A percentile compares a stretch with the other conserved stretches of the same genome.
Conservation (phyloP, 176 grass and related monocot genomes). For the Avena sativa region DNA sequence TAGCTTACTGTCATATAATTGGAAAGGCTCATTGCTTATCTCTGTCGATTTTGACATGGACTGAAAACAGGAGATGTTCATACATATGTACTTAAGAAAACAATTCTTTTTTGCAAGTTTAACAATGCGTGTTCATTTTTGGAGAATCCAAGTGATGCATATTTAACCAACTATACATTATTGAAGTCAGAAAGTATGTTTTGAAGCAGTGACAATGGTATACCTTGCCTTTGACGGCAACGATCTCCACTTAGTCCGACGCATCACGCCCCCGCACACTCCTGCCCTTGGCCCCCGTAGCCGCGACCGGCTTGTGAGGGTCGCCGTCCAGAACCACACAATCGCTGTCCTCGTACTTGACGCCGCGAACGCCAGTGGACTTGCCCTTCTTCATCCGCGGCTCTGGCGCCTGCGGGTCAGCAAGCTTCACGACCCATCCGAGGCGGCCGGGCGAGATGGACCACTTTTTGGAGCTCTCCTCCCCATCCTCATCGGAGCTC, state of each 20-base stretch:
- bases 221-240: constrained; percentile 83
- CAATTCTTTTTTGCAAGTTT: too few relatives aligned
- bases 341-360: background rate
- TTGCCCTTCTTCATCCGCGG: background rate
- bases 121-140: too few relatives aligned
- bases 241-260: constrained; percentile 41
- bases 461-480: background rate
- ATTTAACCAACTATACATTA: too few relatives aligned
- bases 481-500: background rate
- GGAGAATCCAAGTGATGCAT: too few relatives aligned
- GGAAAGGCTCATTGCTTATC: too few relatives aligned
- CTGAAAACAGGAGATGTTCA: too few relatives aligned
- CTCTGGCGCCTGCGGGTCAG: background rate
- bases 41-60: too few relatives aligned
- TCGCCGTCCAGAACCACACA: background rate
- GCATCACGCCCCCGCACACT: background rate
- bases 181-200: too few relatives aligned
- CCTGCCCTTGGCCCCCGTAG: background rate
- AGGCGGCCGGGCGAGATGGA: background rate
- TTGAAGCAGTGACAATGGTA: background rate
- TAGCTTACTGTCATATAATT: too few relatives aligned
- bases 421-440: background rate
- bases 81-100: too few relatives aligned
- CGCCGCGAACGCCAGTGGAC: background rate
- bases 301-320: background rate